A percentile compares a stretch with the other conserved stretches of the same genome.
Evolutionary conservation across 257 asterid genomes (phyloP).

Genomic region (Forsythia suspensa): DNA sequence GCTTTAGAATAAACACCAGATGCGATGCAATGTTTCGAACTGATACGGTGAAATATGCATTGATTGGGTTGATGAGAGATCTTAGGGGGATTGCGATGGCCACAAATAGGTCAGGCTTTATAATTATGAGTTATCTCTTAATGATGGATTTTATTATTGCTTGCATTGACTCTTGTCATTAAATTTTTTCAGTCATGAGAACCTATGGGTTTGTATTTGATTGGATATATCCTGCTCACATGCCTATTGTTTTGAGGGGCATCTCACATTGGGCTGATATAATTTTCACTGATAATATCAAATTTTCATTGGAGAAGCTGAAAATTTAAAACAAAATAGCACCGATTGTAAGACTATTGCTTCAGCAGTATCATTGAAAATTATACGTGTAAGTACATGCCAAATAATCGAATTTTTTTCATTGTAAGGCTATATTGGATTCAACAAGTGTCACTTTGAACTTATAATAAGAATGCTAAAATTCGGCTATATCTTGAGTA

Average conservation of each 20-base stretch:
- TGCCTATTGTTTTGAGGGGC: too few species aligned
- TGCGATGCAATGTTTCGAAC: constrained; percentile 73
- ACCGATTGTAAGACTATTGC: too few species aligned
- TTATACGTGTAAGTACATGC: too few species aligned
- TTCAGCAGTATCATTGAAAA: too few species aligned
- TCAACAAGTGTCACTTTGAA: not conserved
- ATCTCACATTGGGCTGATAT: constrained; percentile 89
- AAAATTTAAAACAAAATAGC: too few species aligned
- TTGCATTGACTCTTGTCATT: not conserved
- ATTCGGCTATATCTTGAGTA: not conserved
- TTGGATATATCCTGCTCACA: constrained; percentile 83
- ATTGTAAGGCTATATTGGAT: too few species aligned
- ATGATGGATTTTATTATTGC: too few species aligned
- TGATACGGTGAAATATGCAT: constrained; percentile 76
- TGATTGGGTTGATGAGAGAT: too few species aligned
- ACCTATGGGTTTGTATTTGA: constrained; percentile 88
- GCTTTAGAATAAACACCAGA: constrained; percentile 30
- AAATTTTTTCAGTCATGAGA: constrained; percentile 71
- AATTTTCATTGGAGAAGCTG: not conserved
- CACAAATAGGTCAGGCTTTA: constrained; percentile 66
- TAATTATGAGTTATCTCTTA: not conserved
- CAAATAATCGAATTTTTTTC: too few species aligned
- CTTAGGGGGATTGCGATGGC: constrained; percentile 61
- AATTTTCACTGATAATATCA: not conserved
- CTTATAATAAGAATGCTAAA: too few species aligned